Evolutionary conservation across 2,329 filamentous ascomycete genomes (phyloP), one percentile per base, ranked within the genome.

Genomic region (Penicillium oxalicum): DNA sequence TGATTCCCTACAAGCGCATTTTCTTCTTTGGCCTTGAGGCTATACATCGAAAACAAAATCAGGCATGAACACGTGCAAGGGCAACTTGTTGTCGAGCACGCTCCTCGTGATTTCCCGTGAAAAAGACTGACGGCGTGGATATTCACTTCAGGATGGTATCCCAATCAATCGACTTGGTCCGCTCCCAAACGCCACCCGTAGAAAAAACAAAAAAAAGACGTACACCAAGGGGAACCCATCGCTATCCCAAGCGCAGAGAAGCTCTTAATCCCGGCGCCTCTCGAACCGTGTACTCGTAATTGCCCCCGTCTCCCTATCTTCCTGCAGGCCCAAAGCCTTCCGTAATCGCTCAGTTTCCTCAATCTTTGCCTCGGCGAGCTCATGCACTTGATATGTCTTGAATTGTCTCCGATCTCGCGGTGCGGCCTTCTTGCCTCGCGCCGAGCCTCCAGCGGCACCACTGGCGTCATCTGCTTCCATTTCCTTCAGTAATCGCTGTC

Each of bases 321-420:
- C 84, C 64, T 84, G 84, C 61, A 97, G 95, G 43, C 90, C 91
- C 57, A 98, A 76, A 6, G 93, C 93, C 69, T 78, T 87, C 56
- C 91, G 77, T 66, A 98, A 74, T 60, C 87, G 80, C 72, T 97
- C 91, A 69, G 86, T 95, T 77, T 98, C 93, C 67, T 88, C 86
- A 59, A 95, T 91, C 79, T 98, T 98, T 51, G 91, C 93, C 62
- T 93, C 87, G 13, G 93, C 93, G 67, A 95, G 78, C 72, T 97
- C 93, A 74, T 98, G 93, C 18, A 97, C 90, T 71, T 97, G 89
- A 71, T 97, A 90, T 57, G 84, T 78, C 73, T 97, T 98, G 55
- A 97, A 78, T 8, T 81, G 78, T 63, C 50, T 72, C 64, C 66
- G 55, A 52, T 65, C 62, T 52, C 53, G 59, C 4, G 55, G 54